Percentiles rank a stretch among this genome's conserved stretches.
These are phyloP conservation scores for Houttuynia cordata DNA, from an alignment of 164 flowering plant genomes.

Conservation along the genomic window DNA sequence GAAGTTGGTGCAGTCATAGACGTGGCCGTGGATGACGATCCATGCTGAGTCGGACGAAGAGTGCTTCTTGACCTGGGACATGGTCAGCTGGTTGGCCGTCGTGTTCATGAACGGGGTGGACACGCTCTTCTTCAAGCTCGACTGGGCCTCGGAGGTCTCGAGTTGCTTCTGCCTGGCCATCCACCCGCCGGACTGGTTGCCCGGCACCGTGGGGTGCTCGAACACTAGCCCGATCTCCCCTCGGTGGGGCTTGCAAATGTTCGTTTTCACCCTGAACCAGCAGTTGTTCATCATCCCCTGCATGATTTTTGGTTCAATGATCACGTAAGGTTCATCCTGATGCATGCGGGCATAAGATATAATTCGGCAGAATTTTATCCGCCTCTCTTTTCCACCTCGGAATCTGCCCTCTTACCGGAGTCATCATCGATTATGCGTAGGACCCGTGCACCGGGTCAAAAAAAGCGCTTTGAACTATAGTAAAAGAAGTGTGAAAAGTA, in stretches of 20 bases:
- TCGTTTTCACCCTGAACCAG: constrained; percentile 82
- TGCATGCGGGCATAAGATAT: too few species aligned
- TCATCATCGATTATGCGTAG: too few species aligned
- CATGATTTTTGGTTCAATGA: background rate
- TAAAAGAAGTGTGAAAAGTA: too few species aligned
- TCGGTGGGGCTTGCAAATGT: constrained; percentile 57
- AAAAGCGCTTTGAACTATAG: too few species aligned
- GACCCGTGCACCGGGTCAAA: too few species aligned
- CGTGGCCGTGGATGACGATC: constrained; percentile 88
- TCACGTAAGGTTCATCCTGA: background rate
- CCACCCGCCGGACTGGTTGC: constrained; percentile 92
- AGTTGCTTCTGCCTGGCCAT: constrained; percentile 62
- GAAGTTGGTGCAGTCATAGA: constrained; percentile 86
- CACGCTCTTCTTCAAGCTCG: constrained; percentile 46
- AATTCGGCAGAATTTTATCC: too few species aligned
- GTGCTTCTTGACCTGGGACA: constrained; percentile 70
- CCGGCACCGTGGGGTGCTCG: constrained; percentile 87
- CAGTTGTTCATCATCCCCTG: constrained; percentile 99
- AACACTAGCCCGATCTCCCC: constrained; percentile 84
- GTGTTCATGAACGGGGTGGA: constrained; percentile 87
- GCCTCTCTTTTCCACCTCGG: too few species aligned
- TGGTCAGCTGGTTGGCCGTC: constrained; percentile 31
- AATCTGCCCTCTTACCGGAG: too few species aligned
- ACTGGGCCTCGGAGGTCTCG: constrained; percentile 30
- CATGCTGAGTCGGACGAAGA: constrained; percentile 69